These are phyloP conservation scores for Corniculantispora saksenae DNA, from an alignment of 2,329 filamentous ascomycete genomes.

Conservation along the genomic window DNA sequence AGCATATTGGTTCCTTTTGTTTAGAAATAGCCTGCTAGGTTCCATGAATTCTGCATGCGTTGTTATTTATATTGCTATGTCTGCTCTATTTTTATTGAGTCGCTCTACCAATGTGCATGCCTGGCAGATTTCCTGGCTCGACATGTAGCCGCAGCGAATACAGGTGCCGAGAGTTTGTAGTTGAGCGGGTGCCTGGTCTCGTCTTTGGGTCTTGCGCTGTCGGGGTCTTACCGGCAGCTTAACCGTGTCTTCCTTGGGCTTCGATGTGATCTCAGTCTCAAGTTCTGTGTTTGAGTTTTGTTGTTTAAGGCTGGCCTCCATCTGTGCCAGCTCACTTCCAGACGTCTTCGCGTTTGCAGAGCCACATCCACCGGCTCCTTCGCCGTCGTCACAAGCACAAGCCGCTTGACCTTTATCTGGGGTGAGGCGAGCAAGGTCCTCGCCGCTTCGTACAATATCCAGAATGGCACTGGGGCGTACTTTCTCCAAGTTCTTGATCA, in stretches of 20 bases:
- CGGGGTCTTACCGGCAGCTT: slow-evolving; percentile 37
- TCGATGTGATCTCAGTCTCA: slow-evolving; percentile 36
- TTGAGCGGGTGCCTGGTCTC: slow-evolving; percentile 35
- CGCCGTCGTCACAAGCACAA: slow-evolving; percentile 40
- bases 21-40: background rate
- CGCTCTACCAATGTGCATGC: slow-evolving; percentile 88
- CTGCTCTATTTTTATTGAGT: slow-evolving; percentile 75
- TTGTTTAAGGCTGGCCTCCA: slow-evolving; percentile 59
- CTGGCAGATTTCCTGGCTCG: slow-evolving; percentile 91
- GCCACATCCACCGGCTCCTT: slow-evolving; percentile 69
- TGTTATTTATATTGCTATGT: slow-evolving; percentile 53
- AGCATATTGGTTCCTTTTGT: background rate
- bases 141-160: slow-evolving; percentile 89
- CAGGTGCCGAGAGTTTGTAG: slow-evolving; percentile 81
- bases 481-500: slow-evolving; percentile 94
- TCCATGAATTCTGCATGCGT: background rate
- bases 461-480: slow-evolving; percentile 92
- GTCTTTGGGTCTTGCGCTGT: slow-evolving; percentile 29
- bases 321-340: slow-evolving; percentile 77
- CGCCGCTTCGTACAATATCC: slow-evolving; percentile 90
- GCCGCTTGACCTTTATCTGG: slow-evolving; percentile 39
- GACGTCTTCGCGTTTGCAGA: slow-evolving; percentile 60
- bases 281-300: slow-evolving; percentile 25
- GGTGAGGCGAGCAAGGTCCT: slow-evolving; percentile 87
- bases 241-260: slow-evolving; percentile 30